A percentile compares a stretch with the other conserved stretches of the same genome.
Conservation (phyloP, 306 rosid species). For the Luffa aegyptiaca region DNA sequence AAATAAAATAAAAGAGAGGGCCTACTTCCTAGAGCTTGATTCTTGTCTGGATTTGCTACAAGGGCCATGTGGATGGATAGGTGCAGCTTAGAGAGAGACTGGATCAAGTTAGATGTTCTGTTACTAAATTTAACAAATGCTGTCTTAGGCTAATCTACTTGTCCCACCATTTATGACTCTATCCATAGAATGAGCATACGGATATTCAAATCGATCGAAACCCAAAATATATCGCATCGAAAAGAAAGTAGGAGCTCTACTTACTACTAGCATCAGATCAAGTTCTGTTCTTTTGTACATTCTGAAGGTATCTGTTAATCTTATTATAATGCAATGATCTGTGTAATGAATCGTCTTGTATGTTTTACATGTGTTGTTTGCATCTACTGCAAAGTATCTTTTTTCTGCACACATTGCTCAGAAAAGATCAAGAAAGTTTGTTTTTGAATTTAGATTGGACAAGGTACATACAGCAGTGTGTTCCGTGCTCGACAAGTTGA, state of each 20-base stretch:
- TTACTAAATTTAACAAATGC: background rate
- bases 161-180: background rate
- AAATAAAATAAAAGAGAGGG: background rate
- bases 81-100: background rate
- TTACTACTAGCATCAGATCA: background rate
- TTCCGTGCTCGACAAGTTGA: conserved; percentile 82
- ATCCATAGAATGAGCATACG: background rate
- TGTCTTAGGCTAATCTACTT: background rate
- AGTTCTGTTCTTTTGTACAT: background rate
- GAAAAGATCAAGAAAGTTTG: background rate
- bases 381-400: background rate
- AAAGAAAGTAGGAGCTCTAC: background rate
- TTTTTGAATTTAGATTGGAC: conserved; percentile 57
- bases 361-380: background rate
- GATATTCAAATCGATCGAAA: background rate
- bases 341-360: background rate
- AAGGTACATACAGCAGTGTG: conserved; percentile 98
- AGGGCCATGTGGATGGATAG: background rate
- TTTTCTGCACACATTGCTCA: background rate
- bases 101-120: background rate
- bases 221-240: background rate
- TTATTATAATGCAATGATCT: background rate
- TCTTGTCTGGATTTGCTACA: background rate
- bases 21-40: background rate
- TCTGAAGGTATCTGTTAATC: background rate